These are phyloP conservation scores for Bathelium albidoporum DNA, from an alignment of 495 filamentous ascomycete genomes.

Conservation along the genomic window DNA sequence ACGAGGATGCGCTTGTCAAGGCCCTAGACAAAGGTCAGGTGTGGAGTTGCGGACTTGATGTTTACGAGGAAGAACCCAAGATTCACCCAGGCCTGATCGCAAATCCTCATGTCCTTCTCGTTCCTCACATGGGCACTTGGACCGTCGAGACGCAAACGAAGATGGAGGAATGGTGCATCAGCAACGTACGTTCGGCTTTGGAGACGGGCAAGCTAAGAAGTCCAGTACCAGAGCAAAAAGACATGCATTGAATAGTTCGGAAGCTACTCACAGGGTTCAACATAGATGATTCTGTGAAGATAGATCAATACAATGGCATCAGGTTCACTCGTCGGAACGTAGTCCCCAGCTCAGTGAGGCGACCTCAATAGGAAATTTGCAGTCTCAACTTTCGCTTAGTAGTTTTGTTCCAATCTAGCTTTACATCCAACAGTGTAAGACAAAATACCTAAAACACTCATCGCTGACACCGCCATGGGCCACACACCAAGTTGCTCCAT, in stretches of 20 bases:
- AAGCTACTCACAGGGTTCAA: neutral
- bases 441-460: neutral
- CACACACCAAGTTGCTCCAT: neutral
- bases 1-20: slow-evolving; percentile 57
- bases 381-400: neutral
- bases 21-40: slow-evolving; percentile 54
- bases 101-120: slow-evolving; percentile 50
- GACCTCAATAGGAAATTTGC: neutral
- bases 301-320: neutral
- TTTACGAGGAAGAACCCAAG: slow-evolving; percentile 59
- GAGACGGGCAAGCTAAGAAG: slow-evolving; percentile 46
- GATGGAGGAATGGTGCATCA: slow-evolving; percentile 58
- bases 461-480: neutral
- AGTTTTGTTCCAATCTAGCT: neutral
- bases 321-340: neutral
- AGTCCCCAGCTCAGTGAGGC: neutral
- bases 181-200: slow-evolving; percentile 47
- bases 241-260: neutral
- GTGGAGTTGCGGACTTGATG: slow-evolving; percentile 52
- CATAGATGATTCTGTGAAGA: neutral
- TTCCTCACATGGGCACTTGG: slow-evolving; percentile 64
- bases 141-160: slow-evolving; percentile 52
- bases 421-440: neutral
- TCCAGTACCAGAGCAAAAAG: slow-evolving; percentile 46
- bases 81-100: slow-evolving; percentile 50